Conservation (phyloP, 495 filamentous ascomycete genomes). For the Aspergillus leporis region DNA sequence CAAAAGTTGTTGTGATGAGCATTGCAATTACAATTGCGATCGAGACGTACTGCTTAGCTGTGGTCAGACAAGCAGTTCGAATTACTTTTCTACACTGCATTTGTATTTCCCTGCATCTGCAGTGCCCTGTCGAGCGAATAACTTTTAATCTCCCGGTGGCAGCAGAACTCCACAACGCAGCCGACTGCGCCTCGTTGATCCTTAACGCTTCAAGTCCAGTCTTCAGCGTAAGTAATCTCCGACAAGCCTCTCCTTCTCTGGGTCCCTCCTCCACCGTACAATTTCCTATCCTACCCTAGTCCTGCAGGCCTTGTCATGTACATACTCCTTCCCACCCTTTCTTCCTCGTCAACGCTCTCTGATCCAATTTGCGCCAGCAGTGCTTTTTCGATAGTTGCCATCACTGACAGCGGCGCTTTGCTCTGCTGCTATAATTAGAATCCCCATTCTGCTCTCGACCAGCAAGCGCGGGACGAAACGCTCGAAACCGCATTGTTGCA, state of each 20-base stretch:
- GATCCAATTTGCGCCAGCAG: not conserved
- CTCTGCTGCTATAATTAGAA: slow-evolving; percentile 45
- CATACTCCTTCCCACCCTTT: slow-evolving; percentile 13
- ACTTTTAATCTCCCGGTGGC: slow-evolving; percentile 2
- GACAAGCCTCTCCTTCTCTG: slow-evolving; percentile 12
- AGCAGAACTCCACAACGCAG: slow-evolving; percentile 20
- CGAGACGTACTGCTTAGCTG: not conserved
- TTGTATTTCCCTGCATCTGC: not conserved
- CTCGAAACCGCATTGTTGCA: slow-evolving; percentile 13
- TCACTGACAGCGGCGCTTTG: slow-evolving; percentile 28
- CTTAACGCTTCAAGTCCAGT: slow-evolving; percentile 24
- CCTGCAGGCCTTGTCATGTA: slow-evolving; percentile 14
- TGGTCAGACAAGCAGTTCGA: not conserved
- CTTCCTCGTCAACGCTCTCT: slow-evolving; percentile 1
- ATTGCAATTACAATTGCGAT: not conserved
- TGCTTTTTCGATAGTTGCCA: slow-evolving; percentile 24
- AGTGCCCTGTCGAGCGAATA: slow-evolving; percentile 5
- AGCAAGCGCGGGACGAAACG: slow-evolving; percentile 31
- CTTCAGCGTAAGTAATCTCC: slow-evolving; percentile 21
- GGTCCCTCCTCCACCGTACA: slow-evolving; percentile 15
- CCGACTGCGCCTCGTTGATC: slow-evolving; percentile 34
- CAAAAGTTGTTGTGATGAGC: not conserved
- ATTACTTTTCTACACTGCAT: slow-evolving; percentile 3
- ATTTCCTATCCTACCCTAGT: slow-evolving; percentile 8
- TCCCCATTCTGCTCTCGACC: slow-evolving; percentile 28